Conservation (phyloP, 495 filamentous ascomycete species). For the Arthonia radiata region DNA sequence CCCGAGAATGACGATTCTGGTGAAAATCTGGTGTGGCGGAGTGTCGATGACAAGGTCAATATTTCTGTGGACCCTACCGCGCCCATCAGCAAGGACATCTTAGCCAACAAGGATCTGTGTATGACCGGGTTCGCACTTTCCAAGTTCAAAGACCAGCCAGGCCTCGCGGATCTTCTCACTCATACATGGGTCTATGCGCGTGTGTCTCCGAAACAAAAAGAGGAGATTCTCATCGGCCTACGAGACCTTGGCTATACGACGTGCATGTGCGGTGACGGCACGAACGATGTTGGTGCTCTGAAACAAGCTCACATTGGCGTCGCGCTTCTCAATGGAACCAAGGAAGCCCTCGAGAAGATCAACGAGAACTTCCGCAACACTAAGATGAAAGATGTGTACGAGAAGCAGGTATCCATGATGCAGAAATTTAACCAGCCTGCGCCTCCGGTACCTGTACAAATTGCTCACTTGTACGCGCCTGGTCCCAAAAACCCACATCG, state of each 20-base stretch:
- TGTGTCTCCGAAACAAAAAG: slow-evolving; percentile 96
- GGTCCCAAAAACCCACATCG: slow-evolving; percentile 88
- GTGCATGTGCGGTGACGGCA: slow-evolving; percentile 96
- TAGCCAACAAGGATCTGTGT: slow-evolving; percentile 77
- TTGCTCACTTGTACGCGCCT: slow-evolving; percentile 86
- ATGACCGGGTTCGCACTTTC: slow-evolving; percentile 84
- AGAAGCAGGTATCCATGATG: slow-evolving; percentile 84
- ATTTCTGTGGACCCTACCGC: slow-evolving; percentile 72
- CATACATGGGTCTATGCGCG: slow-evolving; percentile 96
- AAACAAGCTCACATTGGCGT: slow-evolving; percentile 98
- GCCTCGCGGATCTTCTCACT: slow-evolving; percentile 48
- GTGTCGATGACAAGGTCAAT: slow-evolving; percentile 69
- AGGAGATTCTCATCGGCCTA: slow-evolving; percentile 86
- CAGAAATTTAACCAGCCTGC: slow-evolving; percentile 72
- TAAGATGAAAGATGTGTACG: slow-evolving; percentile 96
- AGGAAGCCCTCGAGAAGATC: slow-evolving; percentile 72
- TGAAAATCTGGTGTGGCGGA: slow-evolving; percentile 73
- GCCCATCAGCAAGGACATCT: slow-evolving; percentile 55
- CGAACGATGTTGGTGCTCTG: slow-evolving; percentile 91
- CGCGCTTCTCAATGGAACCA: slow-evolving; percentile 82
- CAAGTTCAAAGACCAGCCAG: slow-evolving; percentile 61
- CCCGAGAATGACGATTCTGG: slow-evolving; percentile 74
- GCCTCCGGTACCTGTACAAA: slow-evolving; percentile 68
- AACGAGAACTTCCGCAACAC: slow-evolving; percentile 77
- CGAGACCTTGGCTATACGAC: slow-evolving; percentile 96